Percentiles rank a stretch among this genome's conserved stretches.
phyloP scores from a whole-genome alignment of 306 rosid species.

The Alnus rubra region DNA sequence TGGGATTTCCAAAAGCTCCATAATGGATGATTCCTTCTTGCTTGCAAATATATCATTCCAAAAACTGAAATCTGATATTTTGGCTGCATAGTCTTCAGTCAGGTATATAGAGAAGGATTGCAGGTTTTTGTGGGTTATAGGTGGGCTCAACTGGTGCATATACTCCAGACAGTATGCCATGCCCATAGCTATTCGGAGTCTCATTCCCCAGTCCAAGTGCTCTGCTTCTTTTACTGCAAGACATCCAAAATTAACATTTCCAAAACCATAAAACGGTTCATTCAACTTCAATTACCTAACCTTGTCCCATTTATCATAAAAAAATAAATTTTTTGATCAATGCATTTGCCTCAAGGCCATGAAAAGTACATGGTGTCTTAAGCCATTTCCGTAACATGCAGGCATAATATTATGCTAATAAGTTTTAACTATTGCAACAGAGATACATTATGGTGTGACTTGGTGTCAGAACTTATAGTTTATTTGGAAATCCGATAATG shows the following conservation, averaged over 20 bases:
- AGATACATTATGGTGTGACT: no score
- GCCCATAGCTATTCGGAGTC: conserved; percentile 87
- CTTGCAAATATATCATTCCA: conserved; percentile 52
- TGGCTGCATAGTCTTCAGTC: conserved; percentile 91
- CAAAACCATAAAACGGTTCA: not conserved
- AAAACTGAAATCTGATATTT: conserved; percentile 72
- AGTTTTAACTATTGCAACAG: no score
- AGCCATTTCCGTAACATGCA: no score
- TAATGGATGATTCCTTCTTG: conserved; percentile 37
- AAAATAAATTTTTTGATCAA: not conserved
- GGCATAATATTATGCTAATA: no score
- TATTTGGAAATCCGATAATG: no score
- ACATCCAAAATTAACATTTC: conserved; percentile 24
- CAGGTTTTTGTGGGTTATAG: conserved; percentile 53
- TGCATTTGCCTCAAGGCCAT: not conserved
- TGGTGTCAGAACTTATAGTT: no score
- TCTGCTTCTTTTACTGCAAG: conserved; percentile 85
- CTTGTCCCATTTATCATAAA: not conserved
- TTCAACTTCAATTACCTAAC: not conserved
- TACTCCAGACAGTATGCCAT: conserved; percentile 87
- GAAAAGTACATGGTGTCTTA: no score
- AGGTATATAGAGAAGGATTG: conserved; percentile 71
- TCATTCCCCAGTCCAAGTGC: conserved; percentile 82
- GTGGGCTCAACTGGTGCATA: conserved; percentile 74
- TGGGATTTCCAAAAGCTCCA: conserved; percentile 39